Evolutionary conservation across 2,329 filamentous ascomycete species (phyloP).

Genomic region (Knufia fluminis): DNA sequence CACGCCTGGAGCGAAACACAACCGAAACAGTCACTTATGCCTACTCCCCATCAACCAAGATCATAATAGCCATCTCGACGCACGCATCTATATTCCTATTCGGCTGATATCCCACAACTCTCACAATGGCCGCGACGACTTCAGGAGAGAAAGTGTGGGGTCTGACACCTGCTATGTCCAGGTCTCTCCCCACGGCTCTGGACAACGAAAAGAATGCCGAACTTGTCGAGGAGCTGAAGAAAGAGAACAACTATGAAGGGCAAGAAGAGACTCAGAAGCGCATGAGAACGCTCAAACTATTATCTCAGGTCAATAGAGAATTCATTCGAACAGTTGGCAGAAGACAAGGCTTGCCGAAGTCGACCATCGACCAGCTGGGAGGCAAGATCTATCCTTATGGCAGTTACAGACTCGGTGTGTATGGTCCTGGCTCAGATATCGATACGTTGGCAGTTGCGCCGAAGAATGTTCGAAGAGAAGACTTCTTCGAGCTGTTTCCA

Average conservation of each 20-base stretch:
- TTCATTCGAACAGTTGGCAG: constrained; percentile 77
- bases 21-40: constrained; percentile 3
- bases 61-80: too few species aligned
- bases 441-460: constrained; percentile 90
- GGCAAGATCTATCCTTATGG: constrained; percentile 95
- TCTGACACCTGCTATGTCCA: constrained; percentile 76
- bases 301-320: constrained; percentile 72
- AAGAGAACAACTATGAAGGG: constrained; percentile 85
- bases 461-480: constrained; percentile 75
- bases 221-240: constrained; percentile 73
- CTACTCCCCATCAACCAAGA: background rate
- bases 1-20: too few species aligned
- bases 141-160: constrained; percentile 48
- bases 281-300: constrained; percentile 60
- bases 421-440: constrained; percentile 90
- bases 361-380: constrained; percentile 64
- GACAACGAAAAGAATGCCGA: constrained; percentile 70
- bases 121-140: constrained; percentile 27
- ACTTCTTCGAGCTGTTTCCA: constrained; percentile 91
- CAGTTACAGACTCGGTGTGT: constrained; percentile 89
- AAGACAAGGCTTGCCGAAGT: constrained; percentile 63
- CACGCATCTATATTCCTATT: background rate
- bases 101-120: background rate
- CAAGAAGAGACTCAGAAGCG: constrained; percentile 74
- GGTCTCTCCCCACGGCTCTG: constrained; percentile 61